phyloP scores from a whole-genome alignment of 768 basidiomycete species.

The Gyrodon lividus region DNA sequence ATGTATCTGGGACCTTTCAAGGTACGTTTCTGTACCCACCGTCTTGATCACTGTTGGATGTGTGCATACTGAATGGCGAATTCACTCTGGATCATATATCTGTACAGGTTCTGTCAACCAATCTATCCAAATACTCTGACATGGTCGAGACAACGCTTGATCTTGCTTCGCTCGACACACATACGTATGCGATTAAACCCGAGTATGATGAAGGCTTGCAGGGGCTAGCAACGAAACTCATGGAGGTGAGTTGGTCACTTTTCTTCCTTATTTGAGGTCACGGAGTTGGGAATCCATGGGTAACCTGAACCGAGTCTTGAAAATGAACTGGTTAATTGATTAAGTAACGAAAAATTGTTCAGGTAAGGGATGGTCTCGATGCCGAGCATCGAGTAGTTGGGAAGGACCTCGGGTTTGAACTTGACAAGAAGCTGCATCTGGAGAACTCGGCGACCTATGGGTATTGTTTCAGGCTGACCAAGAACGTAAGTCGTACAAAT shows the following conservation, averaged over 20 bases:
- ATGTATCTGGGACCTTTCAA: constrained; percentile 60
- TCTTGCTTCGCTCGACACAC: constrained; percentile 76
- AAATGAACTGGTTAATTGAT: not conserved
- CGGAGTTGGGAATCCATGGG: not conserved
- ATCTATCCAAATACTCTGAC: constrained; percentile 76
- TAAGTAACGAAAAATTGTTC: not conserved
- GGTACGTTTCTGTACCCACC: constrained; percentile 38
- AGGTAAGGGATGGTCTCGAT: constrained; percentile 79
- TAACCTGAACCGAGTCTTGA: not conserved
- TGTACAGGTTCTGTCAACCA: constrained; percentile 57
- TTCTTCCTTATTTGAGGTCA: not conserved
- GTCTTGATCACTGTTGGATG: not conserved
- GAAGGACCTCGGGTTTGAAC: constrained; percentile 70
- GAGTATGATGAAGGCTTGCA: constrained; percentile 82
- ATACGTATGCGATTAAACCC: constrained; percentile 89
- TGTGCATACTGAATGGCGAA: not conserved
- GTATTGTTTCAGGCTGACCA: constrained; percentile 90
- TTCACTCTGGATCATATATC: no score
- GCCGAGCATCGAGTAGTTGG: constrained; percentile 73
- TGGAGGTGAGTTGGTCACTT: constrained; percentile 38
- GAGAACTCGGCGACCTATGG: constrained; percentile 89
- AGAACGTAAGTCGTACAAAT: constrained; percentile 58
- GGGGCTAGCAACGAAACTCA: constrained; percentile 64
- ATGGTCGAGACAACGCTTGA: constrained; percentile 98
- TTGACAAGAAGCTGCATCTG: constrained; percentile 94